phyloP scores from a whole-genome alignment of 108 stramenopile species.

The Parmales sp. region DNA sequence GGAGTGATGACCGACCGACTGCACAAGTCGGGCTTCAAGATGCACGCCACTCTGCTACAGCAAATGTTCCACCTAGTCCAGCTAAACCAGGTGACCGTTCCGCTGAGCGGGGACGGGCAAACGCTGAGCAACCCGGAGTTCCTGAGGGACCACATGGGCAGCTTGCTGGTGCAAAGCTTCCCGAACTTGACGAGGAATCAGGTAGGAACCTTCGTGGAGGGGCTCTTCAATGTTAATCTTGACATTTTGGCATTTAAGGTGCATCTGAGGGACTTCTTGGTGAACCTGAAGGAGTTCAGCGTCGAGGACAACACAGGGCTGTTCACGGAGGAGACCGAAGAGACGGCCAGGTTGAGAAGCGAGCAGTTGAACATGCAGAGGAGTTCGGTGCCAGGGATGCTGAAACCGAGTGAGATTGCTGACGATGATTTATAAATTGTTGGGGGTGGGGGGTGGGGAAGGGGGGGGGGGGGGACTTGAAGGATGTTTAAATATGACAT shows the following conservation, averaged over 20 bases:
- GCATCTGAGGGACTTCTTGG: constrained; percentile 94
- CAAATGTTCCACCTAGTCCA: constrained; percentile 92
- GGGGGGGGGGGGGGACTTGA: too few species aligned
- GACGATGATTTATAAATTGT: constrained; percentile 75
- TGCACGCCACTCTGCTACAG: constrained; percentile 93
- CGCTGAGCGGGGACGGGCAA: constrained; percentile 78
- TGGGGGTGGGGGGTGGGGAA: too few species aligned
- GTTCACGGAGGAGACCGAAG: constrained; percentile 80
- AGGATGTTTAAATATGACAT: too few species aligned
- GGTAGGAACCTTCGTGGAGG: constrained; percentile 84
- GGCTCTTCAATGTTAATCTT: constrained; percentile 92
- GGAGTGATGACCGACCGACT: constrained; percentile 96
- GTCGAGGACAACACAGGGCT: constrained; percentile 90
- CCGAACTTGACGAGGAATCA: constrained; percentile 82
- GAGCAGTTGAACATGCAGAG: constrained; percentile 46
- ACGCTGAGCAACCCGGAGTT: constrained; percentile 82
- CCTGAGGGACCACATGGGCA: constrained; percentile 80
- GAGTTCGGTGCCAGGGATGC: constrained; percentile 89
- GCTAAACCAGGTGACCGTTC: constrained; percentile 84
- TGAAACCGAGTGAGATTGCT: constrained; percentile 86
- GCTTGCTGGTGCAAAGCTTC: constrained; percentile 79
- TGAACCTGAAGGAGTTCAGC: constrained; percentile 95
- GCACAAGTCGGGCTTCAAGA: constrained; percentile 96
- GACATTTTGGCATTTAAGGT: constrained; percentile 94
- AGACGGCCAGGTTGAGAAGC: constrained; percentile 43